Evolutionary conservation across 345 rosid species (phyloP), one percentile per base, ranked within the genome.

Genomic region (Populus davidiana): DNA sequence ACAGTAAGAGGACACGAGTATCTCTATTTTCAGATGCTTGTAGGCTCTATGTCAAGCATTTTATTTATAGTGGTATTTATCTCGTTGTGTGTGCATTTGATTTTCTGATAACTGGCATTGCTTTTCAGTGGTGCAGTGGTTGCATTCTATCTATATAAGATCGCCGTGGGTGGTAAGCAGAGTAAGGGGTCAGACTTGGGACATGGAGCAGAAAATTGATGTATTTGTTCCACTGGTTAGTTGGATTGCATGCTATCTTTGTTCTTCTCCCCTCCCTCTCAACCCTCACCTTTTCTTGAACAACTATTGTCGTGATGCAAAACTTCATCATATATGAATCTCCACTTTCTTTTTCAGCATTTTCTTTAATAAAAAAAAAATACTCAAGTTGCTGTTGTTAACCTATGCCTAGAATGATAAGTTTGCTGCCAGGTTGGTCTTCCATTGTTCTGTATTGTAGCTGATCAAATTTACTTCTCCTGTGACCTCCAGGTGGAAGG

Each of bases 41-140:
- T 8, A 56, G 23, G 63, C 25, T 66, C 39, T n/a, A 38, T 69
- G 52, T 31, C 62, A n/a, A 56, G 27, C 13, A n/a, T 56, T 56
- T 56, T 56, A 41, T 69, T 39, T 1, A 13, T 41, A 38, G 43
- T 27, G 36, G 52, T 17, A 21, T 54, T 67, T 52, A 23, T 27
- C 5, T 49, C 39, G 21, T 29, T 10, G 62, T 33, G 18, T 66
- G 16, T 17, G 7, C 39, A 29, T 68, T 50, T 16, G 54, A 21
- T 23, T 39, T 44, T 74, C 29, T 50, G 75, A 69, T 67, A 67
- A 71, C 54, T 56, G 77, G 62, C 13, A 69, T 36, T 79, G 35
- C 67, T 83, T 39, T 88, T 86, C 86, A 93, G 99, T 84, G 96
- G 94, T n/a, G 89, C 91, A 23, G 83, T 91, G 84, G 83, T 84